Percentiles rank a stretch among this genome's conserved stretches.
phyloP scores from a whole-genome alignment of 129 eudicot genomes.

The Flaveria brownii region DNA sequence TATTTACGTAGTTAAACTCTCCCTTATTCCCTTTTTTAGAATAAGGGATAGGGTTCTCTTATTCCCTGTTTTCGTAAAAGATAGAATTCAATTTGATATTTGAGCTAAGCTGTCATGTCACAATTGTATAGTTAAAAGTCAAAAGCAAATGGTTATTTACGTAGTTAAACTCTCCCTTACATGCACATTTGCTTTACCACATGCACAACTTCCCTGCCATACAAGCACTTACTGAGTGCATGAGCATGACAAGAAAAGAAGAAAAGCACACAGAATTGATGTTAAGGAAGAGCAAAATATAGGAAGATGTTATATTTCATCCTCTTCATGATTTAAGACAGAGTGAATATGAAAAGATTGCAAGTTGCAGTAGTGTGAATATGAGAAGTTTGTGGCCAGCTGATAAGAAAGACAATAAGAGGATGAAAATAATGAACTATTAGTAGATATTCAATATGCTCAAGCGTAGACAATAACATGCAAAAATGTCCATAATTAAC shows the following conservation, averaged over 20 bases:
- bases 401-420: neutral
- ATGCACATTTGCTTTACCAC: neutral
- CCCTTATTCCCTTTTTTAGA: neutral
- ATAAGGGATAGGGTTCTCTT: neutral
- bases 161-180: neutral
- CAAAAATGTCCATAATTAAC: neutral
- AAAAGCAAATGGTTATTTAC: neutral
- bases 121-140: neutral
- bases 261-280: constrained; percentile 4
- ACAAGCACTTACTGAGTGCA: neutral
- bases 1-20: constrained; percentile 2
- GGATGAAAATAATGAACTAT: constrained; percentile 2
- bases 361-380: constrained; percentile 11
- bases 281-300: neutral
- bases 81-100: neutral
- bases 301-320: neutral
- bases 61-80: constrained; percentile 6
- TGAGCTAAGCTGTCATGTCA: neutral
- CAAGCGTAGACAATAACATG: neutral
- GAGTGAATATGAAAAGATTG: neutral
- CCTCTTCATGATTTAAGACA: neutral
- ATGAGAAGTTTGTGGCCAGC: neutral
- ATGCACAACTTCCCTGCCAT: neutral
- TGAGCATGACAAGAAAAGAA: neutral
- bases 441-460: neutral